phyloP scores from a whole-genome alignment of 1,139 yeast genomes.

The Geotrichum citri-aurantii region DNA sequence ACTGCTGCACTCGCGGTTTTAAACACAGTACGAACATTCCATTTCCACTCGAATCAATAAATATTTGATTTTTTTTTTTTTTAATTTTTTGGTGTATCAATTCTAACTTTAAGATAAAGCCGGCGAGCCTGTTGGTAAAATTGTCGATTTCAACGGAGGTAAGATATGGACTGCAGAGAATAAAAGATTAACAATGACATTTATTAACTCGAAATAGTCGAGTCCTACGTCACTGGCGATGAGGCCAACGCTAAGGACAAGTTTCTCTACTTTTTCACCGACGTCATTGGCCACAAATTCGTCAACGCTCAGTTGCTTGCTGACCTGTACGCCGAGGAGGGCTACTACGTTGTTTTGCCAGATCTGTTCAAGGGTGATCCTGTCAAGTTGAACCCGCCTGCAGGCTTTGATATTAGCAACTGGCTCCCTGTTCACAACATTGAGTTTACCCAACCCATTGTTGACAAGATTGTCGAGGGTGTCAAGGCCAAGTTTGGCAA shows the following conservation, averaged over 20 bases:
- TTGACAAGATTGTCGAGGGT: constrained; percentile 42
- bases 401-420: constrained; percentile 23
- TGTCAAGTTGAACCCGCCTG: constrained; percentile 30
- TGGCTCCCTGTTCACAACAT: constrained; percentile 56
- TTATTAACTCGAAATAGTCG: constrained; percentile 25
- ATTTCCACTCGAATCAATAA: too few relatives aligned
- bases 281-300: constrained; percentile 57
- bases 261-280: constrained; percentile 59
- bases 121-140: constrained; percentile 22
- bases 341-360: constrained; percentile 64
- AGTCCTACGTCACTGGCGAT: constrained; percentile 52
- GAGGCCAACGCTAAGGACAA: constrained; percentile 35
- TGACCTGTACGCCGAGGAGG: constrained; percentile 58
- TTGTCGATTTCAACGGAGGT: constrained; percentile 20
- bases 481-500: constrained; percentile 35
- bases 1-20: constrained; percentile 31
- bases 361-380: constrained; percentile 63
- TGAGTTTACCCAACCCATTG: constrained; percentile 42
- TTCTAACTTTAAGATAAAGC: constrained; percentile 15
- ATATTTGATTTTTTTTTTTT: not conserved
- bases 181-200: constrained; percentile 27
- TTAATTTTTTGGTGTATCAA: not conserved
- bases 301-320: constrained; percentile 59
- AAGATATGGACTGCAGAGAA: constrained; percentile 38
- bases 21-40: constrained; percentile 19